Conservation (phyloP, 192 early-diverging fungal species). For the Coemansia sp. region DNA sequence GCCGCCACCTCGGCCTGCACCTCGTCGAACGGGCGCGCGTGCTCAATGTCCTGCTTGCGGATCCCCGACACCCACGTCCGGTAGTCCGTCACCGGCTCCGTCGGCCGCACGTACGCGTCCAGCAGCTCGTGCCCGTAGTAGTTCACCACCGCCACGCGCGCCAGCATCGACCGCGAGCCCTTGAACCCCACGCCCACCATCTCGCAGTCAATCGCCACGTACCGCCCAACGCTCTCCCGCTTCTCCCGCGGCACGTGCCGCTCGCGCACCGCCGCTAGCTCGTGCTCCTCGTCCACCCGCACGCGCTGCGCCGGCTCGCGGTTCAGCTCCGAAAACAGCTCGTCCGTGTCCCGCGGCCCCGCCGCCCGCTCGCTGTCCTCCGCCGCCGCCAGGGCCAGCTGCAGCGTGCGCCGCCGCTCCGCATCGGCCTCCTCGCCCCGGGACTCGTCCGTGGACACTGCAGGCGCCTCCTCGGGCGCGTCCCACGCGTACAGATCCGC, state of each 20-base stretch:
- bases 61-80: constrained; percentile 92
- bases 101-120: constrained; percentile 82
- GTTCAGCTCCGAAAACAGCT: constrained; percentile 37
- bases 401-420: constrained; percentile 28
- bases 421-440: not conserved
- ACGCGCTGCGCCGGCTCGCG: too few species aligned
- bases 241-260: constrained; percentile 22
- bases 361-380: constrained; percentile 6
- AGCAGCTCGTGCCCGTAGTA: constrained; percentile 82
- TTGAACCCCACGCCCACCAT: constrained; percentile 95
- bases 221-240: constrained; percentile 67
- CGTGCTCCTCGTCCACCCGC: not conserved
- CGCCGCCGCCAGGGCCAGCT: constrained; percentile 30
- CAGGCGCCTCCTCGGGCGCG: constrained; percentile 1
- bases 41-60: constrained; percentile 65
- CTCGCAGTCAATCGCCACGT: constrained; percentile 96
- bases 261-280: constrained; percentile 8
- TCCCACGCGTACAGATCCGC: constrained; percentile 46
- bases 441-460: not conserved
- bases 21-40: constrained; percentile 68
- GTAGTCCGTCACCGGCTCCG: constrained; percentile 88
- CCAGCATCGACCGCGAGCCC: constrained; percentile 81
- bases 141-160: constrained; percentile 92
- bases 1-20: constrained; percentile 80
- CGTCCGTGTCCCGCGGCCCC: constrained; percentile 23